Conservation (phyloP, 2,329 filamentous ascomycete genomes). For the Botrytis porri region DNA sequence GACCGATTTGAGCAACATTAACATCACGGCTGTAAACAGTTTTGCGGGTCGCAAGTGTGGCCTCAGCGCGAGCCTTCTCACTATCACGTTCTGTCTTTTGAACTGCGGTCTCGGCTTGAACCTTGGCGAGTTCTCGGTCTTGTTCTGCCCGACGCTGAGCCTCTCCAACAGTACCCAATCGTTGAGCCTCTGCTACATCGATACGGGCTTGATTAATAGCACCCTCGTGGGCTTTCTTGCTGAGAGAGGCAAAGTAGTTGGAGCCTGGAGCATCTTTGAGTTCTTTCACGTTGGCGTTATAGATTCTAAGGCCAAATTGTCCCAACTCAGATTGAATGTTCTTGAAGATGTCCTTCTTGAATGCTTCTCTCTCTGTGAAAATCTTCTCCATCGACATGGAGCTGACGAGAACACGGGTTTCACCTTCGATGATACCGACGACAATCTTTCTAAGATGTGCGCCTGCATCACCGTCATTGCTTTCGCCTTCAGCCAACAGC, state of each 20-base stretch:
- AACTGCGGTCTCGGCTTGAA: constrained; percentile 71
- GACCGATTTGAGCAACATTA: constrained; percentile 65
- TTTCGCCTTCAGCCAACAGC: constrained; percentile 64
- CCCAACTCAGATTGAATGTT: constrained; percentile 61
- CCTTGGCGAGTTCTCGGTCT: constrained; percentile 84
- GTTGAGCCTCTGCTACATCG: constrained; percentile 63
- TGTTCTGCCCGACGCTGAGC: constrained; percentile 75
- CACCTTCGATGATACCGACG: constrained; percentile 86
- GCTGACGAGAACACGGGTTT: constrained; percentile 77
- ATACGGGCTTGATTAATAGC: constrained; percentile 75
- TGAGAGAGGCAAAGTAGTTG: constrained; percentile 80
- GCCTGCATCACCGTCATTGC: constrained; percentile 39
- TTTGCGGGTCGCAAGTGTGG: constrained; percentile 69
- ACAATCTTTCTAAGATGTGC: constrained; percentile 78
- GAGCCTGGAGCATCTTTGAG: constrained; percentile 77
- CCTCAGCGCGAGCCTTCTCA: constrained; percentile 76
- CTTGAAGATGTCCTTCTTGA: constrained; percentile 71
- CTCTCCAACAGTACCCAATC: constrained; percentile 71
- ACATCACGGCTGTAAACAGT: constrained; percentile 71
- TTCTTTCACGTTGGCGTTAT: constrained; percentile 76
- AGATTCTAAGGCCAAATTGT: constrained; percentile 76
- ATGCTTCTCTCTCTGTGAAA: constrained; percentile 72
- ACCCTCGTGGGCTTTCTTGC: constrained; percentile 80
- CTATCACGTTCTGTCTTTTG: constrained; percentile 81
- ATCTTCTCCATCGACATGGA: constrained; percentile 61